Evolutionary conservation across 345 rosid genomes (phyloP).

Genomic region (Camelina neglecta): DNA sequence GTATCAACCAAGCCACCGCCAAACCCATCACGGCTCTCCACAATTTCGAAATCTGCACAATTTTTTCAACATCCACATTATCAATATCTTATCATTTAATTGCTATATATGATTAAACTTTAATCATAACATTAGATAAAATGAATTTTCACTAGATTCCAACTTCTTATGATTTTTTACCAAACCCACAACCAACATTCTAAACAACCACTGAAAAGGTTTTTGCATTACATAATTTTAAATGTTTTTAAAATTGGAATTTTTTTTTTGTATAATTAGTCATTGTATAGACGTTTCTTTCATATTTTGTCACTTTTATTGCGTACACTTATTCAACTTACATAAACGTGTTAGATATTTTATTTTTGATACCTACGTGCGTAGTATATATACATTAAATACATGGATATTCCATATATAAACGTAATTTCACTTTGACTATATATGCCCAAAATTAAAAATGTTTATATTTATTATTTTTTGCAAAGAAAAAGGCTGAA

Average conservation of each 20-base stretch:
- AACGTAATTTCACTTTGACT: too few species aligned
- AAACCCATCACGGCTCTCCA: slow-evolving; percentile 44
- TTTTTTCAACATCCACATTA: slow-evolving; percentile 21
- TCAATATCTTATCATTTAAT: slow-evolving; percentile 22
- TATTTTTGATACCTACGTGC: too few species aligned
- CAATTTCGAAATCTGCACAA: slow-evolving; percentile 51
- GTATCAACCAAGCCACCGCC: slow-evolving; percentile 38
- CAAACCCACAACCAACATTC: neutral
- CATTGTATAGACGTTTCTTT: neutral
- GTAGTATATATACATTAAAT: too few species aligned
- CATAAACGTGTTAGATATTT: neutral
- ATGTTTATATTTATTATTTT: too few species aligned
- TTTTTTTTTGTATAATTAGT: neutral
- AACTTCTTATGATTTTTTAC: neutral
- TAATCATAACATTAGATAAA: slow-evolving; percentile 1
- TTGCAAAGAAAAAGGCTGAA: too few species aligned
- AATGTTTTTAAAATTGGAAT: too few species aligned
- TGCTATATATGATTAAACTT: neutral
- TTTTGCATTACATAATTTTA: neutral
- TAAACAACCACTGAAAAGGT: neutral
- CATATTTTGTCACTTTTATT: neutral
- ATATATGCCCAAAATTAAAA: too few species aligned
- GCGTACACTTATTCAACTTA: neutral
- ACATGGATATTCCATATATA: too few species aligned
- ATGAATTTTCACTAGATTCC: neutral